These are phyloP conservation scores for Thymus quinquecostatus DNA, from an alignment of 257 asterid species.

Conservation along the genomic window DNA sequence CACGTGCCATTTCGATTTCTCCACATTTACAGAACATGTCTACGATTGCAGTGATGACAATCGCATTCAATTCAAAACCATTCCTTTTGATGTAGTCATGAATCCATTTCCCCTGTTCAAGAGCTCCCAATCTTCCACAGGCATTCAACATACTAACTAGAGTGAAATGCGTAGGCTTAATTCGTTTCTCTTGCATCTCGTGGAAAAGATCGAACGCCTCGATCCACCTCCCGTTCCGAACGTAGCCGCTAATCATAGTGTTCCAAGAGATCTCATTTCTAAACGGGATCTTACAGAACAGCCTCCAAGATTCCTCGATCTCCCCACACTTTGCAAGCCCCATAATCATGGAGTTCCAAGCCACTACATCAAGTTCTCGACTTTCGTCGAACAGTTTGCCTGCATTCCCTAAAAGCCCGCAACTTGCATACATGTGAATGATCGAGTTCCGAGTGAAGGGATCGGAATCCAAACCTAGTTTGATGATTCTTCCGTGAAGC, in stretches of 20 bases:
- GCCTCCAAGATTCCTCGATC: conserved; percentile 58
- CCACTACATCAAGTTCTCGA: conserved; percentile 49
- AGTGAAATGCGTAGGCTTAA: conserved; percentile 55
- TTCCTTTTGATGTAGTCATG: conserved; percentile 52
- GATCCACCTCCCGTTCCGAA: conserved; percentile 64
- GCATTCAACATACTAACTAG: conserved; percentile 72
- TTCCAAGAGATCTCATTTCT: conserved; percentile 75
- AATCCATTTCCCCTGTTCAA: conserved; percentile 75
- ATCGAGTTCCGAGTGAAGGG: conserved; percentile 58
- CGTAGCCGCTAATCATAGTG: conserved; percentile 69
- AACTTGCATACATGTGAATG: conserved; percentile 65
- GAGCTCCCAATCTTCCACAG: conserved; percentile 62
- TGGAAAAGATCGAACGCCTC: conserved; percentile 60
- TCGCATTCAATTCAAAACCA: conserved; percentile 44
- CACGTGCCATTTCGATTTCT: conserved; percentile 38
- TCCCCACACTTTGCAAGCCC: conserved; percentile 68
- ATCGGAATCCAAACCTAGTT: conserved; percentile 59
- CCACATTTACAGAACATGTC: conserved; percentile 82
- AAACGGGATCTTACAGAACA: conserved; percentile 50
- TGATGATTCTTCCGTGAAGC: conserved; percentile 70
- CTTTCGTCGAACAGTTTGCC: conserved; percentile 57
- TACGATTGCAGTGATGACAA: conserved; percentile 58
- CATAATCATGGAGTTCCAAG: conserved; percentile 78
- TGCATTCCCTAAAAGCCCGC: conserved; percentile 58
- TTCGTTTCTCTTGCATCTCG: conserved; percentile 45